Conservation (phyloP, 2,329 filamentous ascomycete species). For the Emydomyces testavorans region DNA sequence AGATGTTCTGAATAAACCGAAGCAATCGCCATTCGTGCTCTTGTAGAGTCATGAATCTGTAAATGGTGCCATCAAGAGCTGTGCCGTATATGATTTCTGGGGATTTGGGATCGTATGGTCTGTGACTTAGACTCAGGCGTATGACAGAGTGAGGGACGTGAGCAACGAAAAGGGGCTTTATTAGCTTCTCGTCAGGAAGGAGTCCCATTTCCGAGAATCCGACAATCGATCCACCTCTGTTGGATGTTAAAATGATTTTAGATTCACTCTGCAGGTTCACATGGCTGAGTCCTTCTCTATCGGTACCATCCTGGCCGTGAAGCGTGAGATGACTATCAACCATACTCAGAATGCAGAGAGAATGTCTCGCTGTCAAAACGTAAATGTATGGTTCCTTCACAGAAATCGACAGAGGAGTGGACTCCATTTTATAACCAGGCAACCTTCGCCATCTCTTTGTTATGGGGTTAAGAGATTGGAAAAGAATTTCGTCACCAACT, state of each 20-base stretch:
- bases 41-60: conserved; percentile 56
- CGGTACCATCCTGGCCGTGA: conserved; percentile 26
- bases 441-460: conserved; percentile 33
- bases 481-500: conserved; percentile 34
- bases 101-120: conserved; percentile 13
- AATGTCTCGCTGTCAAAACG: conserved; percentile 45
- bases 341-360: conserved; percentile 40
- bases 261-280: conserved; percentile 30
- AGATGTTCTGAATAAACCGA: conserved; percentile 60
- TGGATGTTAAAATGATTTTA: conserved; percentile 41
- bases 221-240: conserved; percentile 43
- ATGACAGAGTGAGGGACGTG: conserved; percentile 28
- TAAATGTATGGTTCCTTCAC: conserved; percentile 39
- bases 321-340: conserved; percentile 26
- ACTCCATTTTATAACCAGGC: conserved; percentile 35
- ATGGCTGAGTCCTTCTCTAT: conserved; percentile 27
- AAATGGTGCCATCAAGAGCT: conserved; percentile 57
- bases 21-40: conserved; percentile 56
- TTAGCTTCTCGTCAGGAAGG: conserved; percentile 23
- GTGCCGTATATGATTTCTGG: conserved; percentile 50
- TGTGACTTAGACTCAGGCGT: conserved; percentile 19
- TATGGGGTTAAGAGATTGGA: conserved; percentile 34
- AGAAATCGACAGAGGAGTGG: conserved; percentile 41
- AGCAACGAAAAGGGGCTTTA: conserved; percentile 23
- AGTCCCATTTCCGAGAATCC: conserved; percentile 24